Percentiles rank a stretch among this genome's conserved stretches.
phyloP scores from a whole-genome alignment of 1,284 basidiomycete genomes.

The Athelia psychrophila region DNA sequence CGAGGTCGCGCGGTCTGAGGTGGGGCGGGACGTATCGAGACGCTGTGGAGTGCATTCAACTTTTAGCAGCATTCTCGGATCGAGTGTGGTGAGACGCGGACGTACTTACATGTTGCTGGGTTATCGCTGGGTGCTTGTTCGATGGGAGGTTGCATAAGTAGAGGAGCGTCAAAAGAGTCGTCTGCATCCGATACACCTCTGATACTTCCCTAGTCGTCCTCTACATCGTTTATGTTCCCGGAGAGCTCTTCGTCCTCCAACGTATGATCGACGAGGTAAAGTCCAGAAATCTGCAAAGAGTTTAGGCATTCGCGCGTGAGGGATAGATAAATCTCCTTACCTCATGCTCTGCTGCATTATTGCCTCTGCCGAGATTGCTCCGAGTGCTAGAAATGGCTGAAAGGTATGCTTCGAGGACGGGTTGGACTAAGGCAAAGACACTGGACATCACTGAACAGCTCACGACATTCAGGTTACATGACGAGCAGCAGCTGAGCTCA shows the following conservation, averaged over 20 bases:
- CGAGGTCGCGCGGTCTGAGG: conserved; percentile 42
- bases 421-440: too few relatives aligned
- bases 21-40: conserved; percentile 65
- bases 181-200: neutral
- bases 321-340: conserved; percentile 27
- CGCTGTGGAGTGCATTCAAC: conserved; percentile 18
- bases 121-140: neutral
- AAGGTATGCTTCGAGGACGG: too few relatives aligned
- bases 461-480: too few relatives aligned
- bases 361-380: too few relatives aligned
- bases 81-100: too few relatives aligned
- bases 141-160: neutral
- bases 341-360: conserved; percentile 47
- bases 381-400: too few relatives aligned
- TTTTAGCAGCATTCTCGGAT: neutral
- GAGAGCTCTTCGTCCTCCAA: conserved; percentile 1
- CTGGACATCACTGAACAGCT: too few relatives aligned
- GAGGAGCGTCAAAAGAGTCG: neutral
- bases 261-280: conserved; percentile 46
- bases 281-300: conserved; percentile 42
- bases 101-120: too few relatives aligned
- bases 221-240: neutral
- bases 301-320: conserved; percentile 3
- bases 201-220: neutral
- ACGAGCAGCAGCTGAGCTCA: too few relatives aligned